Evolutionary conservation across 805 yeast genomes (phyloP), one percentile per base, ranked within the genome.

Genomic region (Starmera dryadoides): DNA sequence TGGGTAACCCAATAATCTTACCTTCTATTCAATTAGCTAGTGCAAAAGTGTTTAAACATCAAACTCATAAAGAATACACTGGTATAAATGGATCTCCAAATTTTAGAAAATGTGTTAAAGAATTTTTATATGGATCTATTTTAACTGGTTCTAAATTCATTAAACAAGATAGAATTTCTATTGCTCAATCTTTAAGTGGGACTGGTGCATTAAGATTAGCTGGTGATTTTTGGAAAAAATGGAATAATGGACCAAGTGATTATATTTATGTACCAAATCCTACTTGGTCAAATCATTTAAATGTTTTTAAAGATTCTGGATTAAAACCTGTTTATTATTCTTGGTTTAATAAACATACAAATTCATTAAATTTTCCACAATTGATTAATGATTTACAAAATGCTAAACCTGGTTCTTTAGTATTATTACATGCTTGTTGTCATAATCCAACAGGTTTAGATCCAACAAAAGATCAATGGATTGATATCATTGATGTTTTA

Each of bases 381-480:
- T 67, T 87, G 68, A 56, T 84, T 37, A 58, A 59, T 26, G 85
- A 86, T 38, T 62, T 88, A 35, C 52, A 66, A 19, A 54, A 60
- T 28, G 79, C 80, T 30, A 73, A 73, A 23, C 65, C 65, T 26
- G 86, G 83, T 21, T 68, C 81, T 18, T 73, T 77, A 38, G 81
- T 88, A 18, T 69, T 89, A 41, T 73, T 89, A 44, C 98, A 89
- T 62, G 96, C 96, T 8, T 88, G 96, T 59, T 93, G 96, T 55
- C 97, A 89, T 68, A 91, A 89, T 69, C 98, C 98, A 40, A 91
- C 97, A 16, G 98, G 97, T 47, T 79, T 89, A 60, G 97, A 89
- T 59, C 93, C 95, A 44, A 77, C 86, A 15, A 62, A 65, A 21
- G 85, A 77, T 46, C 86, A 89, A 58, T 88, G 96, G 96, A 69